phyloP scores from a whole-genome alignment of 169 alveolate species.

The Eimeria sp. region DNA sequence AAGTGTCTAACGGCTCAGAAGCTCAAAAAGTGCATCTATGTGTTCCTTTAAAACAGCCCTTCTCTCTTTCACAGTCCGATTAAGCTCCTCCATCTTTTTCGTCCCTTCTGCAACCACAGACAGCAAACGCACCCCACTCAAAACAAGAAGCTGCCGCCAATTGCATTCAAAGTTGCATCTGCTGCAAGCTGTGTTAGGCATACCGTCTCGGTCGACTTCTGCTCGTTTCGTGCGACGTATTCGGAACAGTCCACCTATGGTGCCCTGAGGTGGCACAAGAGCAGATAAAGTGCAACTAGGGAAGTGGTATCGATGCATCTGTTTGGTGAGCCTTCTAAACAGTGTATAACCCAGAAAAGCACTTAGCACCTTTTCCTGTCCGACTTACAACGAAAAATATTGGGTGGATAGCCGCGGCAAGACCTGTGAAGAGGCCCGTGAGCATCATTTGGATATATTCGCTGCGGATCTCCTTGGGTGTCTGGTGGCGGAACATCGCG shows the following conservation, averaged over 20 bases:
- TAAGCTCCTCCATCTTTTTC: slow-evolving; percentile 23
- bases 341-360: neutral
- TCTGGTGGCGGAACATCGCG: slow-evolving; percentile 46
- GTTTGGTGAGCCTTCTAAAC: neutral
- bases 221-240: slow-evolving; percentile 32
- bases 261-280: slow-evolving; percentile 19
- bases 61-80: neutral
- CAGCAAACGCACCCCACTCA: neutral
- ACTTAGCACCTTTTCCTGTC: too few species aligned
- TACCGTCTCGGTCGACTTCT: slow-evolving; percentile 40
- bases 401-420: slow-evolving; percentile 58
- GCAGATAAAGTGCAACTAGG: neutral
- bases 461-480: slow-evolving; percentile 45
- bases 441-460: slow-evolving; percentile 54
- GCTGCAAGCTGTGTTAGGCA: neutral
- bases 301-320: neutral
- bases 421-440: slow-evolving; percentile 47
- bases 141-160: neutral
- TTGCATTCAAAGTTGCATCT: neutral
- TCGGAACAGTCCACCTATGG: slow-evolving; percentile 20
- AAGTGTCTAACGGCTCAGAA: neutral
- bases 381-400: slow-evolving; percentile 17
- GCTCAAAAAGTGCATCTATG: neutral
- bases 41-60: slow-evolving; percentile 6
- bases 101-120: slow-evolving; percentile 36